Percentiles rank a stretch among this genome's conserved stretches.
Evolutionary conservation across 371 early-diverging fungal genomes (phyloP).

Genomic region (Mucor plumbeus): DNA sequence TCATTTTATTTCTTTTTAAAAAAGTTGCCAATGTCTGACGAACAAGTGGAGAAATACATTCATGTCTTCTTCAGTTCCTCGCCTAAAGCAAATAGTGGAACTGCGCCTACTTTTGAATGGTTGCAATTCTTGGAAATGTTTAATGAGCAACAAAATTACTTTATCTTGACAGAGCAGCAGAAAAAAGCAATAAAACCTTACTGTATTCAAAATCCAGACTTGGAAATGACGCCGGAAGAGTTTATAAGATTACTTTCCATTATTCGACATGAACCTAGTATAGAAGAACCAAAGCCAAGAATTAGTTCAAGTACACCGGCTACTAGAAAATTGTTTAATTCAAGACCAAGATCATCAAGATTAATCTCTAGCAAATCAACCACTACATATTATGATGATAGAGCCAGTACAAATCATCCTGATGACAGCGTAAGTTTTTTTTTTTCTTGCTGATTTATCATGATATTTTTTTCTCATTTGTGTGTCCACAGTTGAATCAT

Average conservation of each 20-base stretch:
- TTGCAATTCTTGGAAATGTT: conserved; percentile 14
- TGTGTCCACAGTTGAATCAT: background rate
- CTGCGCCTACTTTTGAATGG: conserved; percentile 31
- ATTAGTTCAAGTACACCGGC: background rate
- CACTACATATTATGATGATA: conserved; percentile 9
- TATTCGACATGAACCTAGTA: conserved; percentile 10
- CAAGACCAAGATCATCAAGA: conserved; percentile 24
- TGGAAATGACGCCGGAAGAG: conserved; percentile 34
- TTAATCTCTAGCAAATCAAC: background rate
- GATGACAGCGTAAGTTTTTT: conserved; percentile 11
- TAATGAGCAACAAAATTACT: conserved; percentile 17
- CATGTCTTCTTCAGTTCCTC: conserved; percentile 11
- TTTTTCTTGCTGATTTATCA: background rate
- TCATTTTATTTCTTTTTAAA: background rate
- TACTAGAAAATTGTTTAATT: background rate
- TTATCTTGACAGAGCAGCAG: conserved; percentile 25
- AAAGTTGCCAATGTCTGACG: conserved; percentile 15
- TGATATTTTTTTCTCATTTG: background rate
- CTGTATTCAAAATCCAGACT: conserved; percentile 19
- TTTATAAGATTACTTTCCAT: conserved; percentile 6
- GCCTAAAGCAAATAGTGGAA: conserved; percentile 3
- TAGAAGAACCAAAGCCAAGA: background rate
- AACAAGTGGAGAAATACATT: conserved; percentile 17
- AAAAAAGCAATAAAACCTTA: conserved; percentile 20
- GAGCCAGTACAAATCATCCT: conserved; percentile 17